Conservation (phyloP, 805 yeast species). For the Wickerhamiella shivajii region DNA sequence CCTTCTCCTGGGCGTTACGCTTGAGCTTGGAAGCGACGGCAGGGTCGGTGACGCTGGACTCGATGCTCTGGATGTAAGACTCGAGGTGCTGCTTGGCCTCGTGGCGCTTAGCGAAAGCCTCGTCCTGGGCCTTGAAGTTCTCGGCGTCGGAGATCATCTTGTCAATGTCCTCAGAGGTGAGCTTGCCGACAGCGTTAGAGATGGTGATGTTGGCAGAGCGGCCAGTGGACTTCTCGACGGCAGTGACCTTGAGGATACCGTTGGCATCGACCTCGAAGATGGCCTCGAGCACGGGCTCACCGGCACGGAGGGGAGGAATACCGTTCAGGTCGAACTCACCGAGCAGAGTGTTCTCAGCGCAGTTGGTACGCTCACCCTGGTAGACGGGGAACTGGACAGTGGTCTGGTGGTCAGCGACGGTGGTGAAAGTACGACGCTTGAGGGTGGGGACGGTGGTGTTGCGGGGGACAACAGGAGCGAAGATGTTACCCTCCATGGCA, state of each 20-base stretch:
- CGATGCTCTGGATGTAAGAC: constrained; percentile 87
- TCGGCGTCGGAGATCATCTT: constrained; percentile 97
- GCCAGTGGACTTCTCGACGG: constrained; percentile 97
- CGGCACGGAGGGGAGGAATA: constrained; percentile 98
- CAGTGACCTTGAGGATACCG: constrained; percentile 93
- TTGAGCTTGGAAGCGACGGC: constrained; percentile 54
- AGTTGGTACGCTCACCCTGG: constrained; percentile 97
- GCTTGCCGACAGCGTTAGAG: constrained; percentile 97
- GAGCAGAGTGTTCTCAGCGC: constrained; percentile 88
- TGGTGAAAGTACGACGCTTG: constrained; percentile 92
- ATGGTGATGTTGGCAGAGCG: constrained; percentile 93
- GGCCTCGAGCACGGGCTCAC: constrained; percentile 96
- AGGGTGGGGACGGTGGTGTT: constrained; percentile 96
- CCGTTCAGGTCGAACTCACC: constrained; percentile 96
- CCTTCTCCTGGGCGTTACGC: constrained; percentile 20
- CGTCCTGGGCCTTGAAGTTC: constrained; percentile 94
- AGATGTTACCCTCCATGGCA: constrained; percentile 98
- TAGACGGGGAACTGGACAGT: constrained; percentile 95
- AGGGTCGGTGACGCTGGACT: constrained; percentile 65
- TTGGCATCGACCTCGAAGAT: constrained; percentile 95
- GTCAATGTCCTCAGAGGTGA: constrained; percentile 94
- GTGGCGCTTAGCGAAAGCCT: constrained; percentile 83
- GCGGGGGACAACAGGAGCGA: constrained; percentile 97
- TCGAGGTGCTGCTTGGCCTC: constrained; percentile 91
- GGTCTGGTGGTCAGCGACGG: constrained; percentile 96